A percentile compares a stretch with the other conserved stretches of the same genome.
phyloP scores from a whole-genome alignment of 2,329 filamentous ascomycete species.

The Celoporthe dispersa region DNA sequence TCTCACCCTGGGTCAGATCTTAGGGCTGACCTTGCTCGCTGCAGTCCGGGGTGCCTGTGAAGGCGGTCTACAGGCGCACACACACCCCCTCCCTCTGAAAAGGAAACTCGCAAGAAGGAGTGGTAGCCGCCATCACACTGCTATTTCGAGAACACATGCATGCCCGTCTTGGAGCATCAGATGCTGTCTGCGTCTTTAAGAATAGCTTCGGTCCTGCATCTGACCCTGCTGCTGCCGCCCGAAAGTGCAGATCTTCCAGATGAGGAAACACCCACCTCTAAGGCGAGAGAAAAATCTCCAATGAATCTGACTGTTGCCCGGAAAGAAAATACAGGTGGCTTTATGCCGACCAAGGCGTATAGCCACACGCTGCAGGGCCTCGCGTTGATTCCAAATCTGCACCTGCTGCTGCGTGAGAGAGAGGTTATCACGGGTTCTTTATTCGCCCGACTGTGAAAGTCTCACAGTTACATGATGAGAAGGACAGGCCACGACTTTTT shows the following conservation, averaged over 20 bases:
- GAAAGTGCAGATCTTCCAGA: not conserved
- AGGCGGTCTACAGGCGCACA: not conserved
- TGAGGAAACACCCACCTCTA: not conserved
- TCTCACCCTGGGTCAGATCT: conserved; percentile 9
- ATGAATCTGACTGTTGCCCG: not conserved
- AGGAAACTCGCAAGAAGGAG: not conserved
- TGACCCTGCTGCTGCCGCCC: not conserved
- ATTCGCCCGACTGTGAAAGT: too few relatives aligned
- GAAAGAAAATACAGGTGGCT: too few relatives aligned
- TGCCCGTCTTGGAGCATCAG: not conserved
- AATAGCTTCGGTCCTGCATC: not conserved
- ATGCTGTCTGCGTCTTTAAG: not conserved
- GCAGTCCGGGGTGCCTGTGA: not conserved
- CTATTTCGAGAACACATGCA: not conserved
- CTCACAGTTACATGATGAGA: too few relatives aligned
- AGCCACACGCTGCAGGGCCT: too few relatives aligned
- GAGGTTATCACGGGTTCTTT: too few relatives aligned
- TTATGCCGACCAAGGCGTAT: too few relatives aligned
- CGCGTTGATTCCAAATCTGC: too few relatives aligned
- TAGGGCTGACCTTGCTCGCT: conserved; percentile 7
- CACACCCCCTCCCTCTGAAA: too few relatives aligned
- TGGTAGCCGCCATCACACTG: not conserved
- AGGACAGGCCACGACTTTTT: not conserved
- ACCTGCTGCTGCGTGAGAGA: too few relatives aligned
- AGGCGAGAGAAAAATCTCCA: not conserved